Evolutionary conservation across 495 filamentous ascomycete genomes (phyloP).

Genomic region (Coniosporium apollinis): DNA sequence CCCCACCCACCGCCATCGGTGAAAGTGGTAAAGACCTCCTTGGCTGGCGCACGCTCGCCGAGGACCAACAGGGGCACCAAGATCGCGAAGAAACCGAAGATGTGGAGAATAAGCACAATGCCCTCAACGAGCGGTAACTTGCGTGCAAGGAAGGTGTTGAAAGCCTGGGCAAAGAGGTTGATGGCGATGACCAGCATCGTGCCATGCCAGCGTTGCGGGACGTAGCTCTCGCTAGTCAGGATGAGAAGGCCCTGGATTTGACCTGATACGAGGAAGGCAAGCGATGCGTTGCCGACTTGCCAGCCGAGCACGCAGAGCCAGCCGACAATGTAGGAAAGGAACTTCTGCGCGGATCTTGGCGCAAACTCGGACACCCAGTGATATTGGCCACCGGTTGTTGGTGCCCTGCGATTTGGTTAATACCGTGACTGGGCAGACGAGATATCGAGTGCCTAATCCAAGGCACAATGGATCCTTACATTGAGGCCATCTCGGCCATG

Average conservation of each 20-base stretch:
- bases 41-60: constrained; percentile 8
- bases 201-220: constrained; percentile 15
- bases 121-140: constrained; percentile 18
- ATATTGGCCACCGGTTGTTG: constrained; percentile 33
- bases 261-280: constrained; percentile 23
- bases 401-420: constrained; percentile 20
- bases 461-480: neutral
- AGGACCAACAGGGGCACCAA: constrained; percentile 18
- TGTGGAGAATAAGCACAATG: constrained; percentile 17
- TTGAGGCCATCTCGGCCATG: constrained; percentile 11
- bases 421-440: no score
- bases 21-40: constrained; percentile 14
- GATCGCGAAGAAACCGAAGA: constrained; percentile 21
- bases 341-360: constrained; percentile 18
- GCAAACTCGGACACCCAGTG: constrained; percentile 34
- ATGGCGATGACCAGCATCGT: constrained; percentile 16
- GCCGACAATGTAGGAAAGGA: constrained; percentile 28
- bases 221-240: constrained; percentile 19
- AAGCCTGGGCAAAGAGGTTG: constrained; percentile 10
- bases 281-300: constrained; percentile 21
- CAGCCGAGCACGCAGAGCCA: constrained; percentile 24
- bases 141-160: constrained; percentile 19
- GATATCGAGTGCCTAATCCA: no score
- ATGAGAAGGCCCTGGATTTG: constrained; percentile 30
- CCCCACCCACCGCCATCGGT: constrained; percentile 19